Percentiles rank a stretch among this genome's conserved stretches.
Conservation (phyloP, 2,329 filamentous ascomycete species). For the Botrytis aclada region DNA sequence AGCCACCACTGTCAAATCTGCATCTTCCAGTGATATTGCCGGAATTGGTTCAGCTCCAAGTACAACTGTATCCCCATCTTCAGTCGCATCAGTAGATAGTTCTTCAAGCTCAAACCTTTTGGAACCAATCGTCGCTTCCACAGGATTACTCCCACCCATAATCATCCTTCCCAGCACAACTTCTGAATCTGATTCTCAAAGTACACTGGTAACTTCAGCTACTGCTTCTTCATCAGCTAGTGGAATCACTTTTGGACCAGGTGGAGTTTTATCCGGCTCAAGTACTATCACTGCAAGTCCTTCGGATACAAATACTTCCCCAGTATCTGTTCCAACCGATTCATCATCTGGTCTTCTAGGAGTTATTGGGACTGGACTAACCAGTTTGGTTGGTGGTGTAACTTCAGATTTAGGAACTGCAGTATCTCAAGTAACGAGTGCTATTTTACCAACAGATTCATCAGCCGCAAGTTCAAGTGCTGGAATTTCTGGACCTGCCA, state of each 20-base stretch:
- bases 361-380: background rate
- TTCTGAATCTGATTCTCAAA: background rate
- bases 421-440: conserved; percentile 18
- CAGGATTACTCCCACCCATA: conserved; percentile 18
- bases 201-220: conserved; percentile 12
- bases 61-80: background rate
- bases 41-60: conserved; percentile 9
- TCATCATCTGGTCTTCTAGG: conserved; percentile 17
- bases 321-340: conserved; percentile 21
- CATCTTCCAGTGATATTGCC: background rate
- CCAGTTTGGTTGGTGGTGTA: conserved; percentile 8
- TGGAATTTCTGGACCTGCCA: background rate
- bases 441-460: background rate
- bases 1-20: background rate
- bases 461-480: background rate
- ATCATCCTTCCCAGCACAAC: conserved; percentile 24
- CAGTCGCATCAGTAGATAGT: background rate
- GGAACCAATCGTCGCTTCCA: conserved; percentile 21
- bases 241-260: conserved; percentile 35
- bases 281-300: conserved; percentile 16
- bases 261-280: conserved; percentile 31
- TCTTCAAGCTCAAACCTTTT: conserved; percentile 12
- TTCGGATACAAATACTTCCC: conserved; percentile 6
- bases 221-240: conserved; percentile 22
- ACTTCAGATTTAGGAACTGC: conserved; percentile 9